These are phyloP conservation scores for Elaeis oleifera DNA, from an alignment of 202 grass and related monocot species.

Conservation along the genomic window DNA sequence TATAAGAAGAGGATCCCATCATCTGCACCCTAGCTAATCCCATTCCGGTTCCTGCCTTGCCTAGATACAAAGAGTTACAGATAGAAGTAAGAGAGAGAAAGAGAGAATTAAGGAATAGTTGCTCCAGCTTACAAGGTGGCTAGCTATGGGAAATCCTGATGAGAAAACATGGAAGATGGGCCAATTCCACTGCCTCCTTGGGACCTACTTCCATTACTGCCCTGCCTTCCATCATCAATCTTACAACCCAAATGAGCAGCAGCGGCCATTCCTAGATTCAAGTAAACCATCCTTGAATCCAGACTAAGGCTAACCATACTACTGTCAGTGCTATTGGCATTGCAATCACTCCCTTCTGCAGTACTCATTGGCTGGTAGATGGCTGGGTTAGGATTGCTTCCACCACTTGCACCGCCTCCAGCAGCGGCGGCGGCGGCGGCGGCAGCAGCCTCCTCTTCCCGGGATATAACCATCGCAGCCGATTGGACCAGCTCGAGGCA, in stretches of 20 bases:
- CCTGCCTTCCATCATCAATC: constrained; percentile 47
- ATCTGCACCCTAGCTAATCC: no score
- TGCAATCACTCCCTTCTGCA: constrained; percentile 41
- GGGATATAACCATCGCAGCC: constrained; percentile 85
- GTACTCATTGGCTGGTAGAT: constrained; percentile 41
- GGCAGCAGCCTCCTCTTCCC: constrained; percentile 49
- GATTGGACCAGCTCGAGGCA: constrained; percentile 96
- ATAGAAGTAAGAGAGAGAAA: no score
- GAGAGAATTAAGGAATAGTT: constrained; percentile 35
- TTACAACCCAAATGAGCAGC: constrained; percentile 50
- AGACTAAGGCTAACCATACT: constrained; percentile 85
- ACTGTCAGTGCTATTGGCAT: constrained; percentile 35
- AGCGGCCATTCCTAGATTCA: constrained; percentile 79
- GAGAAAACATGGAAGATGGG: constrained; percentile 59
- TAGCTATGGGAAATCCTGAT: constrained; percentile 84
- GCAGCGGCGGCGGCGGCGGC: no score
- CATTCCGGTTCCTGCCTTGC: no score
- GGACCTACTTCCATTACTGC: constrained; percentile 49
- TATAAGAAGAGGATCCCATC: no score
- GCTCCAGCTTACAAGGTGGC: constrained; percentile 80
- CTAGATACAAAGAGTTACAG: constrained; percentile 19
- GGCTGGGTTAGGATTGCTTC: constrained; percentile 9
- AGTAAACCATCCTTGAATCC: constrained; percentile 91
- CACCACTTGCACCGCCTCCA: neutral
- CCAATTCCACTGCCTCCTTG: constrained; percentile 28